Percentiles rank a stretch among this genome's conserved stretches.
These are phyloP conservation scores for Botrytis deweyae DNA, from an alignment of 2,329 filamentous ascomycete genomes.

Conservation along the genomic window DNA sequence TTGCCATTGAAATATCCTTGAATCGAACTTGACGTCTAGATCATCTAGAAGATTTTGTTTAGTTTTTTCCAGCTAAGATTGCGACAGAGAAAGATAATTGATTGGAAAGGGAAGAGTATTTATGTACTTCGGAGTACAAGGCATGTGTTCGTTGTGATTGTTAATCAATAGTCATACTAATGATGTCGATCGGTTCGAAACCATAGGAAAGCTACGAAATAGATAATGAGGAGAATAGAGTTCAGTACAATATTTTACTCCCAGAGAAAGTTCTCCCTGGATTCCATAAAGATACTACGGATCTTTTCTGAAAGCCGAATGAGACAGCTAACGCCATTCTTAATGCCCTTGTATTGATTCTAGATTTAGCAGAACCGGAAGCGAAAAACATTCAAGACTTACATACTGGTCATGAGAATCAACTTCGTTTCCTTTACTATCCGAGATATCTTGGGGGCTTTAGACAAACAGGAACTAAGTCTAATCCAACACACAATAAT, in stretches of 20 bases:
- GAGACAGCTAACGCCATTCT: constrained; percentile 46
- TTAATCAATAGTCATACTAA: neutral
- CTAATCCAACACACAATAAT: no score
- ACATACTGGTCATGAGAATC: constrained; percentile 56
- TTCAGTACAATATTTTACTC: constrained; percentile 51
- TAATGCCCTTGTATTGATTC: constrained; percentile 46
- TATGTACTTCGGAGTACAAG: neutral
- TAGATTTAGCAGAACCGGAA: constrained; percentile 48
- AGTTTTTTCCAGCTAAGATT: constrained; percentile 32
- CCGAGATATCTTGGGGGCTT: no score
- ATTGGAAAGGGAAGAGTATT: constrained; percentile 39
- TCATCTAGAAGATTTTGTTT: no score
- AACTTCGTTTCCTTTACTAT: constrained; percentile 57
- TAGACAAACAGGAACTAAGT: no score
- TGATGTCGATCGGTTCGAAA: neutral
- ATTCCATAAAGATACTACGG: constrained; percentile 48
- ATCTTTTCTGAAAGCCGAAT: constrained; percentile 51
- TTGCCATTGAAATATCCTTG: neutral
- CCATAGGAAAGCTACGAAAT: constrained; percentile 52
- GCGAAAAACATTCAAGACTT: constrained; percentile 44
- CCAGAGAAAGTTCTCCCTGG: constrained; percentile 47
- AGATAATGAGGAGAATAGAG: constrained; percentile 46
- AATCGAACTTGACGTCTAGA: neutral
- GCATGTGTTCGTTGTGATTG: neutral
- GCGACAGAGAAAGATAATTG: constrained; percentile 45